These are phyloP conservation scores for Hemisphaericaspora nanyangensis DNA, from an alignment of 805 yeast genomes.

Conservation along the genomic window DNA sequence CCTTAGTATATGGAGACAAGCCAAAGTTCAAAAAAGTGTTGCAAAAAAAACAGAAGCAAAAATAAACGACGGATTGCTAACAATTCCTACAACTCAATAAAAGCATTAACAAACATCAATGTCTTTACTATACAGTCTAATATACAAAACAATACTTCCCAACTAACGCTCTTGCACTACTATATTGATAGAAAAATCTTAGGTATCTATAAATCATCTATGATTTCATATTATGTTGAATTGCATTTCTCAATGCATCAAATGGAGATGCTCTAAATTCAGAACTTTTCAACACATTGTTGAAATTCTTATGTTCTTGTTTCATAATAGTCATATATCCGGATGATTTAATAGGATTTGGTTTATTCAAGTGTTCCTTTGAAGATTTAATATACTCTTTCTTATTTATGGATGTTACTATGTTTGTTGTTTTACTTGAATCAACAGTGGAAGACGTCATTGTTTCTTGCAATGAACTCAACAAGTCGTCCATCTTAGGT, in stretches of 20 bases:
- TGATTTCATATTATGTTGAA: constrained; percentile 21
- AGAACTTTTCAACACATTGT: constrained; percentile 50
- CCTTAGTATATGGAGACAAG: no score
- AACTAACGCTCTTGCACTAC: no score
- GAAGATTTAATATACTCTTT: constrained; percentile 18
- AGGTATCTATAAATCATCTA: no score
- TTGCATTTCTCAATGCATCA: constrained; percentile 58
- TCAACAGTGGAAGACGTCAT: neutral
- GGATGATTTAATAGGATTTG: constrained; percentile 44
- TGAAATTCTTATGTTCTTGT: constrained; percentile 58
- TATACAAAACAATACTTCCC: no score
- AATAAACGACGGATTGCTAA: no score
- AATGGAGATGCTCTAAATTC: constrained; percentile 61
- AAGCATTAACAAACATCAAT: no score
- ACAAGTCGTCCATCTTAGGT: constrained; percentile 64
- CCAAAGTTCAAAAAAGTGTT: no score
- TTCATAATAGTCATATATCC: constrained; percentile 48
- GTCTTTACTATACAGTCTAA: no score
- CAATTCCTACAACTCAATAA: no score
- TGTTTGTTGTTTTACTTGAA: constrained; percentile 9
- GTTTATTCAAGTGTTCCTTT: constrained; percentile 36
- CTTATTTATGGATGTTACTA: constrained; percentile 12
- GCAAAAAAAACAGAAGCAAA: no score
- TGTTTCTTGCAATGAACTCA: constrained; percentile 41
- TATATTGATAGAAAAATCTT: no score